Percentiles rank a stretch among this genome's conserved stretches.
These are phyloP conservation scores for Fusarium brachygibbosum DNA, from an alignment of 2,329 filamentous ascomycete species.

Conservation along the genomic window DNA sequence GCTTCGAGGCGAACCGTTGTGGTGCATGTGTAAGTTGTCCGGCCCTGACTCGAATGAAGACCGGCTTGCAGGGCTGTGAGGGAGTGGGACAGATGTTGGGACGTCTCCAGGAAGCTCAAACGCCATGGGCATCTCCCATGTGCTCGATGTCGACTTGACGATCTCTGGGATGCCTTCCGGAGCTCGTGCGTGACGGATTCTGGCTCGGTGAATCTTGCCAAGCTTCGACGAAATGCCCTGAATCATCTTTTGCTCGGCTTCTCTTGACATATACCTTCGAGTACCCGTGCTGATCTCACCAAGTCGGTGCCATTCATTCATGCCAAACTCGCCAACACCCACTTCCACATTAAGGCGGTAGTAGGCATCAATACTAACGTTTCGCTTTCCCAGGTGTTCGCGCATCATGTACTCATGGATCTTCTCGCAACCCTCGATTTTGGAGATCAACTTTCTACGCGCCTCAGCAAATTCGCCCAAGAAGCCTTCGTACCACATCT, in stretches of 20 bases:
- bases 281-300: slow-evolving; percentile 96
- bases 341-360: slow-evolving; percentile 97
- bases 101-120: slow-evolving; percentile 71
- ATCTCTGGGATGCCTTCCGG: slow-evolving; percentile 60
- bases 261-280: slow-evolving; percentile 81
- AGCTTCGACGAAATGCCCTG: slow-evolving; percentile 82
- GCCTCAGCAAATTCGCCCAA: slow-evolving; percentile 94
- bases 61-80: slow-evolving; percentile 58
- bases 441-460: slow-evolving; percentile 82
- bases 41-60: slow-evolving; percentile 70
- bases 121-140: slow-evolving; percentile 61
- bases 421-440: slow-evolving; percentile 95
- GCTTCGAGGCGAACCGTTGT: slow-evolving; percentile 62
- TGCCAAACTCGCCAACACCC: slow-evolving; percentile 95
- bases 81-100: slow-evolving; percentile 58
- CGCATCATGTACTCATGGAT: slow-evolving; percentile 89
- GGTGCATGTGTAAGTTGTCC: slow-evolving; percentile 62
- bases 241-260: slow-evolving; percentile 82
- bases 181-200: slow-evolving; percentile 72
- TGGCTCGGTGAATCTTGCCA: slow-evolving; percentile 84
- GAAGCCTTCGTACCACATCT: slow-evolving; percentile 95
- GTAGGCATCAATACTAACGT: slow-evolving; percentile 90
- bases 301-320: slow-evolving; percentile 98
- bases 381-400: slow-evolving; percentile 80
- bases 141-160: slow-evolving; percentile 60